Conservation (phyloP, 129 eudicot species). For the Chrysanthemum seticuspe region DNA sequence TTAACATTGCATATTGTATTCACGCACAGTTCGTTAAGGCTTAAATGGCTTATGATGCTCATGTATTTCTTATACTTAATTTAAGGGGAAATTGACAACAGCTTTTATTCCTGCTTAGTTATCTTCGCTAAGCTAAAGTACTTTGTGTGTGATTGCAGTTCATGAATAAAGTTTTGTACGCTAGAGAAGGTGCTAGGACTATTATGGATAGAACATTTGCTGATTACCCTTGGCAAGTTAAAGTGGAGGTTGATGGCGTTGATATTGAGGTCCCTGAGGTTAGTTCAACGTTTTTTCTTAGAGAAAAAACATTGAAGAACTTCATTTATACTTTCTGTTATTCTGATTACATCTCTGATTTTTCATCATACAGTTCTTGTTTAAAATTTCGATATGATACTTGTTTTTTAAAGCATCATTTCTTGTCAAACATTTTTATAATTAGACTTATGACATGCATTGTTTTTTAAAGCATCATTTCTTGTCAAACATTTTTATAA, state of each 20-base stretch:
- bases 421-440: no score
- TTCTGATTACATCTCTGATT: neutral
- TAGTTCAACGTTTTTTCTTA: slow-evolving; percentile 16
- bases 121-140: slow-evolving; percentile 24
- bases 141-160: slow-evolving; percentile 54
- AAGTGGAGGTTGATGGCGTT: slow-evolving; percentile 90
- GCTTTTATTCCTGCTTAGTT: neutral
- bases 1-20: neutral
- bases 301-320: neutral
- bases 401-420: no score
- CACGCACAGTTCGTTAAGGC: neutral
- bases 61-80: neutral
- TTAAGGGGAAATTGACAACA: neutral
- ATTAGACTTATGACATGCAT: no score
- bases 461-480: neutral
- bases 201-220: slow-evolving; percentile 96
- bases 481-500: neutral
- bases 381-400: no score
- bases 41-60: neutral
- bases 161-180: slow-evolving; percentile 96
- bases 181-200: slow-evolving; percentile 97
- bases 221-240: slow-evolving; percentile 96
- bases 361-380: no score
- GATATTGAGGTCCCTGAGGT: slow-evolving; percentile 99
- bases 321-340: neutral